Evolutionary conservation across 2,329 filamentous ascomycete species (phyloP).

Genomic region (Talaromyces pinophilus): DNA sequence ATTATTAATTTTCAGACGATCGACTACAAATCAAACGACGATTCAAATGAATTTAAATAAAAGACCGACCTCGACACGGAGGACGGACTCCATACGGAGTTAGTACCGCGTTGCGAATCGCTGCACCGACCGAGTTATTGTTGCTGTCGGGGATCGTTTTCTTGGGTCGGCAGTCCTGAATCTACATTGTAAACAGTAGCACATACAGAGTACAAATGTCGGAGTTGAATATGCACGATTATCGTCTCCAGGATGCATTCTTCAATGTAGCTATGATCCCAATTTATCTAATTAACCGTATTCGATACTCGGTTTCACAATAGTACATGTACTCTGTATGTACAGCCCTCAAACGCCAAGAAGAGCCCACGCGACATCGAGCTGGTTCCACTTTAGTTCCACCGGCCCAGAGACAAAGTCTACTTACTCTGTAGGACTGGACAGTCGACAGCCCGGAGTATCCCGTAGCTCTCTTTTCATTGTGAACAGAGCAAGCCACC

Average conservation of each 20-base stretch:
- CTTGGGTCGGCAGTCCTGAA: neutral
- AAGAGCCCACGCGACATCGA: neutral
- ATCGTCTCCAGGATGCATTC: neutral
- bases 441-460: constrained; percentile 10
- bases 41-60: neutral
- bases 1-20: constrained; percentile 1
- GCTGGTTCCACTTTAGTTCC: neutral
- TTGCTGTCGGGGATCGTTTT: neutral
- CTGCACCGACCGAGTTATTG: neutral
- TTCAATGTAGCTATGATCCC: neutral
- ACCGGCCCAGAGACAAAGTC: neutral
- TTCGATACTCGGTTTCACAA: too few relatives aligned
- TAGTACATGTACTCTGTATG: too few relatives aligned
- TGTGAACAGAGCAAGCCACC: constrained; percentile 3
- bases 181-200: constrained; percentile 1
- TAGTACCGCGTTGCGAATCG: neutral
- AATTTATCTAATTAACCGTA: neutral
- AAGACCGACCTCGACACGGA: neutral
- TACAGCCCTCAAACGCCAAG: neutral
- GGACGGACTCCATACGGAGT: neutral
- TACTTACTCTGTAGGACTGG: neutral
- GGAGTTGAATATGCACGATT: neutral
- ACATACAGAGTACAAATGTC: neutral
- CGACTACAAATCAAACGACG: neutral
- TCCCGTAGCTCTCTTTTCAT: neutral